Evolutionary conservation across 2,329 filamentous ascomycete species (phyloP), one percentile per base, ranked within the genome.

Genomic region (Aureobasidium leucospermi): DNA sequence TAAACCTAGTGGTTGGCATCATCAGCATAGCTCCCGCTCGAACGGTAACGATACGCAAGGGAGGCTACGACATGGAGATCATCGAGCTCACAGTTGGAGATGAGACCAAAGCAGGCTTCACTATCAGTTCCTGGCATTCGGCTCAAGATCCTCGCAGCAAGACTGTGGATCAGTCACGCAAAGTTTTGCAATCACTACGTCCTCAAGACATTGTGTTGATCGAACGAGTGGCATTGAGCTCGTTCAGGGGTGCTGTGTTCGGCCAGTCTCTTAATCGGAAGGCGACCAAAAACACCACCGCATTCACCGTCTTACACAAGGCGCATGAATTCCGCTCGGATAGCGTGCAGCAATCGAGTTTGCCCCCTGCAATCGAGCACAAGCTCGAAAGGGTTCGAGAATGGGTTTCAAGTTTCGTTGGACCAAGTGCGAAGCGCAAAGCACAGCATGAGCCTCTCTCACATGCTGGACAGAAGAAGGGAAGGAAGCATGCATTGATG

Each of bases 71-170:
- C 45, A 79, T 86, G 55, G 82, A 88, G 6, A 79, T 96, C 3
- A 76, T 93, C 42, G 90, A 96, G 71, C 72, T 94, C 2, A 77
- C 92, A 1, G 84, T 96, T 1, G 92, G 89, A 5, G 93, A 97
- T 70, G 89, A 96, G 55, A 96, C 91, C 0, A 83, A 81, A 63
- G 83, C 89, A 0, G 88, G 87, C 2, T 96, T 96, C 73, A 84
- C 81, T 31, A 79, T 96, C 59, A 92, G 88, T 2, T 90, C 96
- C 70, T 97, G 93, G 93, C 76, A 96, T 1, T 74, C 80, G 4
- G 72, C 76, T 2, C 58, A 62, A 19, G 67, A 72, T 6, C 47
- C 64, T 63, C 62, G 64, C 66, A 7, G n/a, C 28, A 58, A n/a
- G 62, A 65, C 16, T 62, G 65, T 34, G 67, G 63, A 67, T 63